Conservation (phyloP, 768 basidiomycete genomes). For the Chiua virens region DNA sequence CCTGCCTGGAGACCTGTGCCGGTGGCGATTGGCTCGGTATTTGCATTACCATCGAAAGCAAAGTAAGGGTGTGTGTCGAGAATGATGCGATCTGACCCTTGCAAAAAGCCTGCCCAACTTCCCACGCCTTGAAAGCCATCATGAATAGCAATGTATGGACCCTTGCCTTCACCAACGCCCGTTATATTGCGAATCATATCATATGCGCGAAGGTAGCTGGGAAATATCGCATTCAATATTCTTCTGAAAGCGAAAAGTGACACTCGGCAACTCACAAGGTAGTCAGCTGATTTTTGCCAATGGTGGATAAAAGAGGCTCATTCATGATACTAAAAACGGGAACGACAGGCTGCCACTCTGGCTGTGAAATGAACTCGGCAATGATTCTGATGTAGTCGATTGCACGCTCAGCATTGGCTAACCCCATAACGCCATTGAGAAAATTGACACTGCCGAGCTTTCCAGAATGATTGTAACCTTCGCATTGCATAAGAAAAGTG, state of each 20-base stretch:
- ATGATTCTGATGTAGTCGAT: slow-evolving; percentile 74
- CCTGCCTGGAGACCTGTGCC: slow-evolving; percentile 35
- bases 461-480: slow-evolving; percentile 62
- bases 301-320: slow-evolving; percentile 51
- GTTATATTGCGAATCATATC: slow-evolving; percentile 70
- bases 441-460: slow-evolving; percentile 63
- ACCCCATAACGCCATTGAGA: slow-evolving; percentile 72
- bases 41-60: slow-evolving; percentile 48
- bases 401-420: slow-evolving; percentile 81
- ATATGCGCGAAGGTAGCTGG: slow-evolving; percentile 58
- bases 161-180: slow-evolving; percentile 66
- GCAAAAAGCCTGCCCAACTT: slow-evolving; percentile 49
- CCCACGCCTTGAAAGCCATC: slow-evolving; percentile 55
- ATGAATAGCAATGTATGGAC: slow-evolving; percentile 58
- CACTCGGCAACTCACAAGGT: slow-evolving; percentile 54
- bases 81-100: slow-evolving; percentile 60
- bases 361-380: slow-evolving; percentile 80
- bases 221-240: slow-evolving; percentile 2
- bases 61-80: slow-evolving; percentile 73
- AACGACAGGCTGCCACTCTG: slow-evolving; percentile 64
- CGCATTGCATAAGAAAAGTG: slow-evolving; percentile 1
- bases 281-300: slow-evolving; percentile 54
- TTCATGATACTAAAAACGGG: slow-evolving; percentile 65
- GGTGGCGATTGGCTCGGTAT: slow-evolving; percentile 33
- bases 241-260: not conserved